Evolutionary conservation across 306 rosid species (phyloP).

Genomic region (Luffa aegyptiaca): DNA sequence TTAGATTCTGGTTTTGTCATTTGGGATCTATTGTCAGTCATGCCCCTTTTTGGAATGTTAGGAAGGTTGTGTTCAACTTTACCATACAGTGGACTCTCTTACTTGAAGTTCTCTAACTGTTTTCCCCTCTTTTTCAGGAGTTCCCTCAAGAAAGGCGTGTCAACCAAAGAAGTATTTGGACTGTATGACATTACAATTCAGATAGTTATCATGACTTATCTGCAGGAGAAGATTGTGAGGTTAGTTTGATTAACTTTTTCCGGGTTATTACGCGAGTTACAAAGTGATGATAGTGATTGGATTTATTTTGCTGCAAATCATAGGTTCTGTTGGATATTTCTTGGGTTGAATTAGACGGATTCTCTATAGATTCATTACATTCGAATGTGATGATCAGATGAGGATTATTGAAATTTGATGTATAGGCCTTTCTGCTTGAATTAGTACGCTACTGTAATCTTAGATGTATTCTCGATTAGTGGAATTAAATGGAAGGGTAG

Average conservation of each 20-base stretch:
- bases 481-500: neutral
- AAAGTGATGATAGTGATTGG: neutral
- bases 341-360: neutral
- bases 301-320: neutral
- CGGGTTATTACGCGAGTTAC: neutral
- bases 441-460: neutral
- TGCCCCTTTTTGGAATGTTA: neutral
- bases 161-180: neutral
- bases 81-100: neutral
- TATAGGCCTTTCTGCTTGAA: neutral
- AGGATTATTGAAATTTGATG: neutral
- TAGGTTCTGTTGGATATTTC: neutral
- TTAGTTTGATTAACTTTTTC: neutral
- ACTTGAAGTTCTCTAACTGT: constrained; percentile 1
- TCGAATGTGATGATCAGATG: neutral
- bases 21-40: neutral
- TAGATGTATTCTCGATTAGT: neutral
- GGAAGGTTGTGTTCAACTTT: neutral
- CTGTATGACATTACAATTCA: neutral
- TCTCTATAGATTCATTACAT: neutral
- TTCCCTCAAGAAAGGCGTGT: neutral
- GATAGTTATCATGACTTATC: constrained; percentile 5
- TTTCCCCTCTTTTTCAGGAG: constrained; percentile 1
- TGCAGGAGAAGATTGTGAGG: constrained; percentile 13
- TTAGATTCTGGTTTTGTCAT: neutral